Conservation (phyloP, 257 asterid genomes). For the Nicotiana attenuata region DNA sequence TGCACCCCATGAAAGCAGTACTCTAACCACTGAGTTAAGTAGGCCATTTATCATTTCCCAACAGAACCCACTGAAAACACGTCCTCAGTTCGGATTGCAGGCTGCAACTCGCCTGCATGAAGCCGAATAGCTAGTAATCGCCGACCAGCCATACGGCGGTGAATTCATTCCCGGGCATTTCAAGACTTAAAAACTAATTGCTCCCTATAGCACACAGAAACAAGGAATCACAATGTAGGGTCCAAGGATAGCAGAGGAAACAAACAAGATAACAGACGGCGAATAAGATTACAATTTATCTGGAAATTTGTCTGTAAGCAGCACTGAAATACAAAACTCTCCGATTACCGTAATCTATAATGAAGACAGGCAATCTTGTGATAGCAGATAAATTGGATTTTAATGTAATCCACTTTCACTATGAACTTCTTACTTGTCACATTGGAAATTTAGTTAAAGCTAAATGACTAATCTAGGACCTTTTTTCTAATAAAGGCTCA, state of each 20-base stretch:
- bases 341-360: neutral
- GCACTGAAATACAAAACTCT: neutral
- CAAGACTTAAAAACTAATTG: neutral
- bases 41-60: too few relatives aligned
- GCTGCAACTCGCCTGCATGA: too few relatives aligned
- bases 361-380: neutral
- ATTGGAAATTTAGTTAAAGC: neutral
- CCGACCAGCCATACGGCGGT: too few relatives aligned
- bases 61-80: too few relatives aligned
- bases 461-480: neutral
- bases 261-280: neutral
- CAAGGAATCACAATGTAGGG: neutral
- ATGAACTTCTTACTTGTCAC: neutral
- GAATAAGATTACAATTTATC: neutral
- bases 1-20: neutral
- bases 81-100: too few relatives aligned
- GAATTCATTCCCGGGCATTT: neutral
- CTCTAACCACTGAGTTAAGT: too few relatives aligned
- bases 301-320: neutral
- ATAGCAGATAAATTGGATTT: neutral
- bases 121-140: too few relatives aligned
- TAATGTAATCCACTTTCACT: neutral
- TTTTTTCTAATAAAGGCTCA: neutral
- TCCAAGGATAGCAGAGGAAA: neutral
- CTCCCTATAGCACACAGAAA: neutral